Conservation (phyloP, 148 eudicot genomes). For the Diospyros lotus region DNA sequence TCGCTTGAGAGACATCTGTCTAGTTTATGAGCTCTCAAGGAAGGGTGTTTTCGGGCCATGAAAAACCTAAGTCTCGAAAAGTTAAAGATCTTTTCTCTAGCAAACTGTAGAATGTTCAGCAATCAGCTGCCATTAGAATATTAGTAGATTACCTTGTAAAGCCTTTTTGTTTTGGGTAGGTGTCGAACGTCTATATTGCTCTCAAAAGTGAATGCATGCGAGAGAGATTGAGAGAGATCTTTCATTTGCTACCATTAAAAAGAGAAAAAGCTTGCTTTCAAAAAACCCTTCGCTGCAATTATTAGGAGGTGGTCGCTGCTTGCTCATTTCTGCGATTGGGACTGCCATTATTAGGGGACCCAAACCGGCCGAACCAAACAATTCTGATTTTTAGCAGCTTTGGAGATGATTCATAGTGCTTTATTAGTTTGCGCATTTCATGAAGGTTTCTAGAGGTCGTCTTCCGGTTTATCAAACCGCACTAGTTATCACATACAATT, state of each 20-base stretch:
- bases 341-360: slow-evolving; percentile 13
- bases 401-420: slow-evolving; percentile 9
- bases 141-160: not conserved
- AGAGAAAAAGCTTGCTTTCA: not conserved
- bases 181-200: not conserved
- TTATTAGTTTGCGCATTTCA: not conserved
- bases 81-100: not conserved
- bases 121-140: not conserved
- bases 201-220: not conserved
- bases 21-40: not conserved
- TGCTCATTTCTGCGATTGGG: slow-evolving; percentile 4
- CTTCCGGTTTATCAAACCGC: too few relatives aligned
- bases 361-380: not conserved
- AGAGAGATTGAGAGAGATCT: not conserved
- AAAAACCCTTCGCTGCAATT: not conserved
- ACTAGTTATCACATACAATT: too few relatives aligned
- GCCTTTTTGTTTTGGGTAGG: not conserved
- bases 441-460: not conserved
- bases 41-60: not conserved
- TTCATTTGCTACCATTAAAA: not conserved
- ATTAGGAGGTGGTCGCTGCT: not conserved
- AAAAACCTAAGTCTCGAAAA: not conserved
- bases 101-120: not conserved
- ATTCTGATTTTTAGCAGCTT: slow-evolving; percentile 11
- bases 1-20: not conserved